Evolutionary conservation across 306 rosid genomes (phyloP).

Genomic region (Gleditsia sinensis): DNA sequence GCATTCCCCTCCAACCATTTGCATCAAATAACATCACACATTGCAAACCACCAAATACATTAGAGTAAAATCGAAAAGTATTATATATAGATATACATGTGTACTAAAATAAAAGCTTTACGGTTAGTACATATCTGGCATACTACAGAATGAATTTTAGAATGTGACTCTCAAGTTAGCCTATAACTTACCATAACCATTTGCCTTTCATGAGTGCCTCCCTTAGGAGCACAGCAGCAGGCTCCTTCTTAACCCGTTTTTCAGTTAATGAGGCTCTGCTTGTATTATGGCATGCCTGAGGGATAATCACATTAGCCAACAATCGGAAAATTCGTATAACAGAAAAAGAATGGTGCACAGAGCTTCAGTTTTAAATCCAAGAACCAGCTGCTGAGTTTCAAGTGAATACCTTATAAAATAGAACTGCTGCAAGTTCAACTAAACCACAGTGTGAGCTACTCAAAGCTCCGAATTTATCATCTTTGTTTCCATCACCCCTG

Average conservation of each 20-base stretch:
- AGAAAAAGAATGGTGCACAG: neutral
- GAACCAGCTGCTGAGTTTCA: slow-evolving; percentile 18
- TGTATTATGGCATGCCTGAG: slow-evolving; percentile 73
- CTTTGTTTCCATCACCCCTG: slow-evolving; percentile 81
- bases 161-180: slow-evolving; percentile 19
- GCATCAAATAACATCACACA: neutral
- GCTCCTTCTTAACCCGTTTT: slow-evolving; percentile 81
- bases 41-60: neutral
- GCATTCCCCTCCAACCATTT: neutral
- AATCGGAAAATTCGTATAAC: slow-evolving; percentile 19
- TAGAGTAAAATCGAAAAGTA: neutral
- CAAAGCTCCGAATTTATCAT: slow-evolving; percentile 80
- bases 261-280: slow-evolving; percentile 62
- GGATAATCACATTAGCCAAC: slow-evolving; percentile 39
- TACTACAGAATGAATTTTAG: slow-evolving; percentile 21
- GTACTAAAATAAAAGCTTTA: neutral
- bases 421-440: slow-evolving; percentile 87
- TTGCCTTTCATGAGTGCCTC: slow-evolving; percentile 87
- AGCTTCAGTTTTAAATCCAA: slow-evolving; percentile 6
- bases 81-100: neutral
- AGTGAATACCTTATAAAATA: slow-evolving; percentile 69
- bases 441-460: slow-evolving; percentile 69
- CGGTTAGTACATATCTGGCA: slow-evolving; percentile 8
- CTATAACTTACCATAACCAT: slow-evolving; percentile 86
- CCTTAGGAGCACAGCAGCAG: slow-evolving; percentile 63